Evolutionary conservation across 768 basidiomycete genomes (phyloP).

Genomic region (Lactarius akahatsu): DNA sequence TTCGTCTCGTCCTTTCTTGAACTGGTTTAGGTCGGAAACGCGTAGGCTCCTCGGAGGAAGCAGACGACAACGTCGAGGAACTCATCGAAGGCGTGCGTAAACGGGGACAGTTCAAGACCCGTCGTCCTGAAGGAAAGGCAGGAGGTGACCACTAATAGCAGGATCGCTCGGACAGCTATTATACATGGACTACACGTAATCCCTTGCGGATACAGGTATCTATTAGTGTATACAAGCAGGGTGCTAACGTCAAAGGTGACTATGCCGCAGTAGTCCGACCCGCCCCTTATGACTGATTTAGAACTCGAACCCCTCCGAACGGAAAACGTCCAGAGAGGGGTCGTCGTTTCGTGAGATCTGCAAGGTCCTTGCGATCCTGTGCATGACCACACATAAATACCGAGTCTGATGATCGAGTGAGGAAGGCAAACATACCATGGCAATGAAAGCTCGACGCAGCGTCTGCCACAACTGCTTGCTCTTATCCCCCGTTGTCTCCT

Average conservation of each 20-base stretch:
- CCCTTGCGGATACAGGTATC: slow-evolving; percentile 14
- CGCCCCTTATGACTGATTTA: slow-evolving; percentile 34
- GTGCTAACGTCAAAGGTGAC: background rate
- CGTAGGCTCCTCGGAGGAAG: slow-evolving; percentile 37
- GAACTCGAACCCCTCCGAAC: slow-evolving; percentile 88
- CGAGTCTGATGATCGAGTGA: background rate
- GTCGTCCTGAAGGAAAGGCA: slow-evolving; percentile 70
- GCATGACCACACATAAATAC: slow-evolving; percentile 10
- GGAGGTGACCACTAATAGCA: slow-evolving; percentile 37
- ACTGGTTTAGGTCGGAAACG: slow-evolving; percentile 36
- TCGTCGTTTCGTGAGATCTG: slow-evolving; percentile 69
- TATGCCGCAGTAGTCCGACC: background rate
- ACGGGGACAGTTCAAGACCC: slow-evolving; percentile 69
- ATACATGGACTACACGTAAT: slow-evolving; percentile 2
- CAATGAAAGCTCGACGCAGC: slow-evolving; percentile 72
- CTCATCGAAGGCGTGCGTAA: slow-evolving; percentile 57
- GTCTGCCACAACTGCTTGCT: slow-evolving; percentile 91
- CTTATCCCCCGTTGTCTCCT: slow-evolving; percentile 67
- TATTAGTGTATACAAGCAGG: slow-evolving; percentile 3
- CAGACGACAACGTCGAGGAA: slow-evolving; percentile 44
- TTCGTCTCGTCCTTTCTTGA: background rate
- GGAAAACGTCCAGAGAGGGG: slow-evolving; percentile 67
- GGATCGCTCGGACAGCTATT: background rate
- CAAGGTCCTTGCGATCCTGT: slow-evolving; percentile 80
- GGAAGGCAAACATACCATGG: slow-evolving; percentile 59